Evolutionary conservation across 345 rosid species (phyloP), one percentile per base, ranked within the genome.

Genomic region (Odontarrhena argentea): DNA sequence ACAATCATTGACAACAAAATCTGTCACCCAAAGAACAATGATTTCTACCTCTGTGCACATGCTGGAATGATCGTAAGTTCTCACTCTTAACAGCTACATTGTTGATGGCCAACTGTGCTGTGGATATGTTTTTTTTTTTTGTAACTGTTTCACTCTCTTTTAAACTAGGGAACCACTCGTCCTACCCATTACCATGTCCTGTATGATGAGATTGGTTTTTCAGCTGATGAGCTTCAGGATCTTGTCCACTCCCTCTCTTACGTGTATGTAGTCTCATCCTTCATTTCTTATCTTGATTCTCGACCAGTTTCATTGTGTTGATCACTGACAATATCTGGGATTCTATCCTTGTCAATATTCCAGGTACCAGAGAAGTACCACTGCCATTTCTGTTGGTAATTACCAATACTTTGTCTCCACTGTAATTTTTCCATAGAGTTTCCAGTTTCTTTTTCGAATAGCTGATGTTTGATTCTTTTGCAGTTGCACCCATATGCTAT

Each of bases 111-210:
- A 4, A 3, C 54, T 12, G 40, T 72, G 43, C 22, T 18, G 22
- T 18, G 22, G 22, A 18, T 18, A 18, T 18, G 22, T 18, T 18
- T 18, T n/a, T 28, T 47, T 71, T 50, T 49, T 36, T 44, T 3
- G 40, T 22, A 14, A 7, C 5, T 24, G 9, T 13, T 26, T 30
- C 9, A n/a, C 55, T 44, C 5, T 61, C 25, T 61, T 41, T 35
- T 75, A 30, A 25, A 55, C 26, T 40, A 75, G 78, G 78, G 78
- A 55, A 76, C 79, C 0, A 56, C 64, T 5, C 71, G 79, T 22
- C 79, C 79, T 18, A 69, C 79, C 0, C 79, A 76, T 44, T 76
- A 76, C 67, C 79, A 70, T 60, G 76, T 76, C 34, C 26, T 76
- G 58, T 69, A 64, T 38, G 72, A 76, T 59, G 79, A 76, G 52